phyloP scores from a whole-genome alignment of 345 rosid genomes.

The Noccaea bulbosa region DNA sequence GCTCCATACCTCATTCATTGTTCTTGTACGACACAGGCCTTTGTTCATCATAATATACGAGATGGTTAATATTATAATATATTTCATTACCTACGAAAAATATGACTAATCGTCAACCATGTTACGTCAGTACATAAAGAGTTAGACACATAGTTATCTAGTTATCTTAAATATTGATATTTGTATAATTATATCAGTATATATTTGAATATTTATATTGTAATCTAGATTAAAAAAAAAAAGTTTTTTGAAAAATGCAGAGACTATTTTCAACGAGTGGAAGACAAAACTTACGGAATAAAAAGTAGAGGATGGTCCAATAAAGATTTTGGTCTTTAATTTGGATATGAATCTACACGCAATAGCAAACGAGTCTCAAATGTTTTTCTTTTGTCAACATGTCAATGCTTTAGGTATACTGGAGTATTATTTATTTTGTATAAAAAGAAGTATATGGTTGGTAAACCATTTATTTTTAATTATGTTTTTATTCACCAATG shows the following conservation, averaged over 20 bases:
- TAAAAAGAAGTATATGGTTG: neutral
- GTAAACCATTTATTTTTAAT: neutral
- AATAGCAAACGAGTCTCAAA: slow-evolving; percentile 19
- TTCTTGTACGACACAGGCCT: slow-evolving; percentile 21
- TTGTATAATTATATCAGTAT: neutral
- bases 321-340: slow-evolving; percentile 11
- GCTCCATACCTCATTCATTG: slow-evolving; percentile 44
- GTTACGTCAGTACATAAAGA: slow-evolving; percentile 4
- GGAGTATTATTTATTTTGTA: no score
- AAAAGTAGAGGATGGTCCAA: slow-evolving; percentile 34
- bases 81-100: neutral
- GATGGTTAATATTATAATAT: no score
- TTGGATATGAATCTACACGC: slow-evolving; percentile 19
- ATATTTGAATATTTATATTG: neutral
- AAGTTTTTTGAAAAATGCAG: neutral
- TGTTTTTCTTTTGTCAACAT: neutral
- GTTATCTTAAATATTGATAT: neutral
- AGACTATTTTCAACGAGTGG: slow-evolving; percentile 23
- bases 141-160: neutral
- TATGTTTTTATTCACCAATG: neutral
- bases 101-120: slow-evolving; percentile 1
- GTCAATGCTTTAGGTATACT: slow-evolving; percentile 1
- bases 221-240: neutral
- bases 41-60: slow-evolving; percentile 31
- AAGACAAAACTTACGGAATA: slow-evolving; percentile 27